Conservation (phyloP, 306 rosid species). For the Phaseolus lunatus region DNA sequence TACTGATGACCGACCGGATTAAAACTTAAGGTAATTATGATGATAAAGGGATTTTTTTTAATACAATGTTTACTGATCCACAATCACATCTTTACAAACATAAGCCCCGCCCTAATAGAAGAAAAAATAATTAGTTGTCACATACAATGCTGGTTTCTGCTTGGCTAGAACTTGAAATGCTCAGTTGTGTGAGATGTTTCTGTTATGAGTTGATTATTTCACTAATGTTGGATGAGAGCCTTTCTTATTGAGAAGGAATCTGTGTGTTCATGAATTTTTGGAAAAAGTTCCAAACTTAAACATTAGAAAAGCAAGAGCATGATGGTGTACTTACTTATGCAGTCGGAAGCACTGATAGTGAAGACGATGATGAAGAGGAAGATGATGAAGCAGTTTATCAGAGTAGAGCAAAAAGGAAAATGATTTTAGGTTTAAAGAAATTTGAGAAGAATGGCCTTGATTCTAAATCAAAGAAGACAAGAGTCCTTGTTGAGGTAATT, state of each 20-base stretch:
- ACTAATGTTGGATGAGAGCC: constrained; percentile 25
- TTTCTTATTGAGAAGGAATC: neutral
- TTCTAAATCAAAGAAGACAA: constrained; percentile 67
- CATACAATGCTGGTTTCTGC: neutral
- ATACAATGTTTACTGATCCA: neutral
- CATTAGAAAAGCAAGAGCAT: constrained; percentile 11
- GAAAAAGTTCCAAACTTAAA: neutral
- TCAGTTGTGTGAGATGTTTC: neutral
- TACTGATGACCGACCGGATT: too few species aligned
- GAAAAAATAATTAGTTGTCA: neutral
- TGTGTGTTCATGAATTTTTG: neutral
- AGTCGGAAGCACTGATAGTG: constrained; percentile 67
- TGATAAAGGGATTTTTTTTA: too few species aligned
- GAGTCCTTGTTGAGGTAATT: constrained; percentile 88
- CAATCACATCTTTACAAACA: neutral
- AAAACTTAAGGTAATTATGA: neutral
- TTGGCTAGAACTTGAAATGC: constrained; percentile 6
- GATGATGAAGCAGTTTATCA: constrained; percentile 62
- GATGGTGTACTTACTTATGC: constrained; percentile 46
- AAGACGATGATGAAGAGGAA: constrained; percentile 68
- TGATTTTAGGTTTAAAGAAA: constrained; percentile 52
- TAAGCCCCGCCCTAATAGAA: neutral
- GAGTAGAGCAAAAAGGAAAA: constrained; percentile 55
- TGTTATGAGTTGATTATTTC: constrained; percentile 11
- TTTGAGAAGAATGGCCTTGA: constrained; percentile 56